Evolutionary conservation across 257 asterid species (phyloP).

Genomic region (Jacaranda mimosifolia): DNA sequence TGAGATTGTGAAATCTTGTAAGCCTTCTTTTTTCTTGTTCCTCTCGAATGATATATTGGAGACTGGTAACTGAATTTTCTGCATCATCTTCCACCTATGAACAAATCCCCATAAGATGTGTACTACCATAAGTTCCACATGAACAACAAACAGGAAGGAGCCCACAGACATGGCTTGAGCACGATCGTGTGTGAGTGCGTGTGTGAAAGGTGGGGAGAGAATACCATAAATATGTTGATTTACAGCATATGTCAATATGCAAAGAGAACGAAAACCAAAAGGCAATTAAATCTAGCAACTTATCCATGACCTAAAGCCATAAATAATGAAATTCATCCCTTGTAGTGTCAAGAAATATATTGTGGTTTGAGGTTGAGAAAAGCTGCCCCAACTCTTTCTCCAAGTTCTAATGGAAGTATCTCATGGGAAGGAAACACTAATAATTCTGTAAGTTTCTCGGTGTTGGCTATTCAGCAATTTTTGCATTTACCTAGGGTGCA

Average conservation of each 20-base stretch:
- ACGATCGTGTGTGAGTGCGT: background rate
- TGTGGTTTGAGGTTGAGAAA: background rate
- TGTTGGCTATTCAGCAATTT: background rate
- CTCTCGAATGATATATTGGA: constrained; percentile 75
- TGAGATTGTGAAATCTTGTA: constrained; percentile 57
- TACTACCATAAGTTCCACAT: background rate
- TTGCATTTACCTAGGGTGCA: background rate
- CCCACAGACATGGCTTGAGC: background rate
- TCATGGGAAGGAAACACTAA: background rate
- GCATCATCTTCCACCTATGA: constrained; percentile 72
- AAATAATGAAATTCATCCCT: background rate
- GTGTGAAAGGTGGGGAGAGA: background rate
- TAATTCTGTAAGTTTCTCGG: background rate
- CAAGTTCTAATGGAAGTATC: background rate
- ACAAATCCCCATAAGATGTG: constrained; percentile 28
- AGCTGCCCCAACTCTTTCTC: background rate
- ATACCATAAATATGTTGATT: background rate
- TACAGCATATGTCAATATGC: background rate
- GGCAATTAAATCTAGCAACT: background rate
- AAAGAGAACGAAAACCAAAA: background rate
- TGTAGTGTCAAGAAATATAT: background rate
- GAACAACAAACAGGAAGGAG: constrained; percentile 31
- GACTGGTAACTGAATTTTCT: constrained; percentile 59
- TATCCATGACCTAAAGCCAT: too few relatives aligned
- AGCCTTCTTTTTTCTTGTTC: constrained; percentile 74